These are phyloP conservation scores for Limnomonas spitsbergensis DNA, from an alignment of 139 green algal genomes.

Conservation along the genomic window DNA sequence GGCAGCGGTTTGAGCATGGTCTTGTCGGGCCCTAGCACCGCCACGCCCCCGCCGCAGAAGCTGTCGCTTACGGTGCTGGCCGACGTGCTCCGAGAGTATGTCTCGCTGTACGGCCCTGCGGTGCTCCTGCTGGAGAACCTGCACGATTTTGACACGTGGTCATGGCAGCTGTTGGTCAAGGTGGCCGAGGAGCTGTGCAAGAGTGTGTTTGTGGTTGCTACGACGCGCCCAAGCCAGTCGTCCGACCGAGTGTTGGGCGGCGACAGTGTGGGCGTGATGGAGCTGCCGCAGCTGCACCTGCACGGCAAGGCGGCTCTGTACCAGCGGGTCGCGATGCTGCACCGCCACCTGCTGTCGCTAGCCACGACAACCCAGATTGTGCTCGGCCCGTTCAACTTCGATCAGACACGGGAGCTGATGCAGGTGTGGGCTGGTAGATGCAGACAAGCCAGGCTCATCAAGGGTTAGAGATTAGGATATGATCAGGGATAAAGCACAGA, in stretches of 20 bases:
- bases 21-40: neutral
- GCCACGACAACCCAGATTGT: conserved; percentile 41
- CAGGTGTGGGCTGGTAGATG: conserved; percentile 6
- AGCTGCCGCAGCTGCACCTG: conserved; percentile 15
- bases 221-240: conserved; percentile 48
- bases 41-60: neutral
- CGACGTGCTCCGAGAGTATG: conserved; percentile 39
- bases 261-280: neutral
- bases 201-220: conserved; percentile 50
- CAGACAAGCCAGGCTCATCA: neutral
- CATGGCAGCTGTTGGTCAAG: conserved; percentile 59
- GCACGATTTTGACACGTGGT: conserved; percentile 67
- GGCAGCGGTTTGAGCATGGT: too few relatives aligned
- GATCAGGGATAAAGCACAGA: too few relatives aligned
- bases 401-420: conserved; percentile 46
- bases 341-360: conserved; percentile 49
- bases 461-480: too few relatives aligned
- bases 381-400: conserved; percentile 47
- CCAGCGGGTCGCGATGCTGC: conserved; percentile 44
- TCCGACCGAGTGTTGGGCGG: conserved; percentile 9
- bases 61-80: neutral
- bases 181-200: conserved; percentile 39
- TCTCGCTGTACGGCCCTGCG: conserved; percentile 54
- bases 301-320: conserved; percentile 43
- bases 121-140: conserved; percentile 70